phyloP scores from a whole-genome alignment of 805 yeast species.

The Myxozyma sirexii region DNA sequence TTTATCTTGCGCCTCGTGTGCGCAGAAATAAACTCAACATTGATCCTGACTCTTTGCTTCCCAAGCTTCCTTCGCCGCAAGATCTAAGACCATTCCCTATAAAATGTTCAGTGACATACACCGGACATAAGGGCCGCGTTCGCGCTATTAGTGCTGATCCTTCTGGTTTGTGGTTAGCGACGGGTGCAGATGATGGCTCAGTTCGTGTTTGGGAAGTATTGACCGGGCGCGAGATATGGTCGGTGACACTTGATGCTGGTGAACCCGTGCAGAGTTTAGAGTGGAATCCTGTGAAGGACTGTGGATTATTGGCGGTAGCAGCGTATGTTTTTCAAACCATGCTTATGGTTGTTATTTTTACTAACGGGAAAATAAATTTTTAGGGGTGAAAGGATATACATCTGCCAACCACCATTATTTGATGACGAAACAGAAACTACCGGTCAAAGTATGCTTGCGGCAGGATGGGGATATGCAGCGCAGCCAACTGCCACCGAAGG shows the following conservation, averaged over 20 bases:
- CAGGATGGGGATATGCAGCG: slow-evolving; percentile 85
- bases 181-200: slow-evolving; percentile 96
- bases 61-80: slow-evolving; percentile 94
- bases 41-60: slow-evolving; percentile 94
- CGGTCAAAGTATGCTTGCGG: slow-evolving; percentile 76
- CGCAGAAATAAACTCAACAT: slow-evolving; percentile 87
- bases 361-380: not conserved
- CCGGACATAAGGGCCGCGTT: slow-evolving; percentile 82
- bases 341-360: not conserved
- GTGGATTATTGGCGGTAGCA: slow-evolving; percentile 81
- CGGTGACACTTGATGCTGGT: slow-evolving; percentile 49
- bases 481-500: slow-evolving; percentile 42
- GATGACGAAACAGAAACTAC: slow-evolving; percentile 83
- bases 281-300: slow-evolving; percentile 81
- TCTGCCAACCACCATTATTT: slow-evolving; percentile 87
- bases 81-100: slow-evolving; percentile 97
- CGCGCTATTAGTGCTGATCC: slow-evolving; percentile 86
- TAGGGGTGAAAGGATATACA: slow-evolving; percentile 69
- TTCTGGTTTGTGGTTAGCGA: slow-evolving; percentile 90
- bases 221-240: slow-evolving; percentile 91
- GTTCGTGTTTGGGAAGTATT: slow-evolving; percentile 95
- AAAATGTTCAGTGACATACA: slow-evolving; percentile 76
- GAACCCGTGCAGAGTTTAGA: slow-evolving; percentile 77
- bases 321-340: slow-evolving; percentile 43
- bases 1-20: slow-evolving; percentile 94